Conservation (phyloP, 805 yeast species). For the Ogataea paradorogensis region DNA sequence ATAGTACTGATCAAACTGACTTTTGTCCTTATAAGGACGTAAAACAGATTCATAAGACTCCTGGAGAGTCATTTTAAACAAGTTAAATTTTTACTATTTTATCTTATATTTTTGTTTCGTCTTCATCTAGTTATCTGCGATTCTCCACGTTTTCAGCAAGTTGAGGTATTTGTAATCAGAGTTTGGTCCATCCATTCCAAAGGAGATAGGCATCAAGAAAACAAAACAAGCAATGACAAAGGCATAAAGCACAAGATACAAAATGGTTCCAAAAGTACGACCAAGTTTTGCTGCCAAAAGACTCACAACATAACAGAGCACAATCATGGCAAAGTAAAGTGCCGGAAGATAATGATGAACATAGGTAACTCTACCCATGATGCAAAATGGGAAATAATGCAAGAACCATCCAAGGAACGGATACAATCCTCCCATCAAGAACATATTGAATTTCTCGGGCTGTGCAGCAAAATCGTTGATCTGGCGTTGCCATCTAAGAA, state of each 20-base stretch:
- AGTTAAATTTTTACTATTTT: background rate
- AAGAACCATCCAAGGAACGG: conserved; percentile 90
- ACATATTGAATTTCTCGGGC: conserved; percentile 29
- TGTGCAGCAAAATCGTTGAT: conserved; percentile 48
- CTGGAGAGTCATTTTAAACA: conserved; percentile 22
- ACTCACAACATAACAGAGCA: conserved; percentile 62
- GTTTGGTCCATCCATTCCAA: conserved; percentile 71
- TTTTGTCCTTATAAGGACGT: conserved; percentile 33
- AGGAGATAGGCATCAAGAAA: conserved; percentile 63
- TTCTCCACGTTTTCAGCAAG: conserved; percentile 57
- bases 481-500: conserved; percentile 85
- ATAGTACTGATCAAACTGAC: conserved; percentile 34
- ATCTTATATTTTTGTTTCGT: background rate
- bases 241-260: conserved; percentile 48
- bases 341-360: conserved; percentile 97
- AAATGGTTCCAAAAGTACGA: conserved; percentile 19
- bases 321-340: conserved; percentile 85
- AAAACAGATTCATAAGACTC: conserved; percentile 25
- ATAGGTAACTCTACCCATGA: conserved; percentile 96
- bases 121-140: conserved; percentile 15
- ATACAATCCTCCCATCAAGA: conserved; percentile 65
- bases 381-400: conserved; percentile 82
- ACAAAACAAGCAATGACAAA: conserved; percentile 56
- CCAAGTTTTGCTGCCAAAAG: conserved; percentile 1
- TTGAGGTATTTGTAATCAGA: conserved; percentile 48